Percentiles rank a stretch among this genome's conserved stretches.
These are phyloP conservation scores for Omphalotus olearius DNA, from an alignment of 1,284 basidiomycete genomes.

Conservation along the genomic window DNA sequence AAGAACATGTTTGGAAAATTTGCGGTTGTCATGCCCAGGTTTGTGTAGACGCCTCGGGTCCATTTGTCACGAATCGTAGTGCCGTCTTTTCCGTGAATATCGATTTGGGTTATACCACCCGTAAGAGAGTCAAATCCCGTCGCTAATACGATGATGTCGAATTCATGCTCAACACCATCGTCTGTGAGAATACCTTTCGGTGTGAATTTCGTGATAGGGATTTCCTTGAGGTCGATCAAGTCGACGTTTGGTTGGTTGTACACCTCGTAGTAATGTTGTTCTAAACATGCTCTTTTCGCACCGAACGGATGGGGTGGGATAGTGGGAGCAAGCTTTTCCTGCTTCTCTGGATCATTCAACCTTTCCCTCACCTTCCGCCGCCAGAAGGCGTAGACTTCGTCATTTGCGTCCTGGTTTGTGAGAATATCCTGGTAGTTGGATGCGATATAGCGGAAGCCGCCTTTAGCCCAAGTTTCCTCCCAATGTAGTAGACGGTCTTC, in stretches of 20 bases:
- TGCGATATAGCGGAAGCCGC: conserved; percentile 20
- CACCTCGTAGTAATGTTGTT: conserved; percentile 21
- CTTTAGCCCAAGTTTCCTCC: conserved; percentile 21
- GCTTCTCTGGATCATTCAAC: conserved; percentile 19
- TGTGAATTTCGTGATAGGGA: conserved; percentile 18
- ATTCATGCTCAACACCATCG: conserved; percentile 20
- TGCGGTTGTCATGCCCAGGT: conserved; percentile 20
- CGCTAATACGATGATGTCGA: conserved; percentile 22
- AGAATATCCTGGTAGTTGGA: conserved; percentile 16
- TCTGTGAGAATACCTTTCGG: conserved; percentile 18
- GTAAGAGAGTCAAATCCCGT: conserved; percentile 25
- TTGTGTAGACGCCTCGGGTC: conserved; percentile 18
- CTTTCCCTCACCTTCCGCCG: conserved; percentile 19
- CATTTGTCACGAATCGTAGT: conserved; percentile 19
- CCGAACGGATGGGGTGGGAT: conserved; percentile 21
- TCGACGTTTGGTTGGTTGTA: conserved; percentile 23
- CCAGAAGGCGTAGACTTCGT: conserved; percentile 22
- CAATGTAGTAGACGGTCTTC: conserved; percentile 20
- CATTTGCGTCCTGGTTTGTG: conserved; percentile 18
- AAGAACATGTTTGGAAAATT: conserved; percentile 26
- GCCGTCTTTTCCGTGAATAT: conserved; percentile 21
- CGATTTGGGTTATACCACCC: conserved; percentile 22
- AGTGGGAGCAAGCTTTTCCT: conserved; percentile 22
- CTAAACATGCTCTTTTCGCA: conserved; percentile 19
- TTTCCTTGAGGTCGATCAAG: conserved; percentile 22